These are phyloP conservation scores for Eucommia ulmoides DNA, from an alignment of 257 asterid genomes.

Conservation along the genomic window DNA sequence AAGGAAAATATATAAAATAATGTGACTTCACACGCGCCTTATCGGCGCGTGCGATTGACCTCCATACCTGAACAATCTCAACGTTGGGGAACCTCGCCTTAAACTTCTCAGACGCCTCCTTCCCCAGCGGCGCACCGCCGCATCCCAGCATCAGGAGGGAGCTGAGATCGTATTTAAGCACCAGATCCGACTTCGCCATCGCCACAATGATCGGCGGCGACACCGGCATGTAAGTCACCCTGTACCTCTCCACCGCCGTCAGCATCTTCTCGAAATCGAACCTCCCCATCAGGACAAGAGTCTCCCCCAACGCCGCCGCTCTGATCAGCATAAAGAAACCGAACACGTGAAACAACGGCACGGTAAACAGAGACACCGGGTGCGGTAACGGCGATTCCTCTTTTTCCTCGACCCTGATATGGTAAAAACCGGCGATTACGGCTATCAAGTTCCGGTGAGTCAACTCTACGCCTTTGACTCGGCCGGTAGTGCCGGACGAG, in stretches of 20 bases:
- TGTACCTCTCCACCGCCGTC: constrained; percentile 50
- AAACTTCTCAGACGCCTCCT: constrained; percentile 54
- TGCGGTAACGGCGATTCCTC: not conserved
- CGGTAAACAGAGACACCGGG: constrained; percentile 36
- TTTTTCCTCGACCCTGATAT: constrained; percentile 6
- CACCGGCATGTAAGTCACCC: constrained; percentile 59
- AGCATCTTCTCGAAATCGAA: constrained; percentile 73
- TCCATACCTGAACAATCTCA: constrained; percentile 55
- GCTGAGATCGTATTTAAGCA: constrained; percentile 45
- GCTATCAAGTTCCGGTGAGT: constrained; percentile 70
- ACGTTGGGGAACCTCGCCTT: constrained; percentile 43
- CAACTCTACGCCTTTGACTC: constrained; percentile 60
- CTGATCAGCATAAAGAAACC: constrained; percentile 72
- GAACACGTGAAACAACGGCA: constrained; percentile 80
- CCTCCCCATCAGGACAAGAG: constrained; percentile 37
- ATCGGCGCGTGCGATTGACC: too few species aligned
- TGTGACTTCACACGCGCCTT: too few species aligned
- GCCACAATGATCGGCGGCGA: constrained; percentile 90
- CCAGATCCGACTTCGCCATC: constrained; percentile 66
- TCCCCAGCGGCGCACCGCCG: constrained; percentile 97
- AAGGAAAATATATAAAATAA: too few species aligned
- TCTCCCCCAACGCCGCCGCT: constrained; percentile 58
- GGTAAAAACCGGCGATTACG: constrained; percentile 22
- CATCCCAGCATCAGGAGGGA: constrained; percentile 47
- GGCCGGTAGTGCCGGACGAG: constrained; percentile 94